Evolutionary conservation across 1,284 basidiomycete genomes (phyloP), one percentile per base, ranked within the genome.

Genomic region (Phellopilus nigrolimitatus): DNA sequence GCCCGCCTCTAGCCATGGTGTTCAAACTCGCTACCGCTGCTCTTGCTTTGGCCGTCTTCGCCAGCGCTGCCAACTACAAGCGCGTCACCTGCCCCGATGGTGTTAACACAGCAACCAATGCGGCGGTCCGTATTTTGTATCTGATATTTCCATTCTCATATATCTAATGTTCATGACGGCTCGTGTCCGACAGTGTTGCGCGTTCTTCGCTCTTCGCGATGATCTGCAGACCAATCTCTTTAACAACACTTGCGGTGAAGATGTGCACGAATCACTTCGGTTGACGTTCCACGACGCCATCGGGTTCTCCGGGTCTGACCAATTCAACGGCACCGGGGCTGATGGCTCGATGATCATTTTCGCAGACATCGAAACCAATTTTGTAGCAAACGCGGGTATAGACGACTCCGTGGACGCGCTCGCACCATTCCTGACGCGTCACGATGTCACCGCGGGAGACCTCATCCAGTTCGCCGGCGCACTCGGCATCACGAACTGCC

Each of bases 391-490:
- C 57, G 51, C 56, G 28, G 61, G 62, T 47, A 59, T 64, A 39
- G 61, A 63, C 49, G 62, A 63, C 52, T 58, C 60, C 42, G 57
- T 66, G 37, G 56, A 57, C 43, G 54, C 52, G 22, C 58, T 64
- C 38, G 40, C 45, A 43, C 64, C 62, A 1, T 61, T 65, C 58
- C 42, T 64, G 37, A 48, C 50, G 17, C 55, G 46, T 24, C 59
- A 61, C 56, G 58, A 59, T 50, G 60, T 66, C 57, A 55, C 56
- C 28, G 53, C 56, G 37, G 64, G 57, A 27, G 64, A 66, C 55
- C 61, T 65, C 56, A 62, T 66, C 40, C 63, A 64, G 40, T 64
- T 66, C 49, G 64, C 64, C 8, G 64, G 63, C 42, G 64, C 63
- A 15, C 60, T 66, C 47, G 64, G 58, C 25, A 51, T 63, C 22